A percentile compares a stretch with the other conserved stretches of the same genome.
Conservation (phyloP, 2,329 filamentous ascomycete species). For the Claviceps digitariae region DNA sequence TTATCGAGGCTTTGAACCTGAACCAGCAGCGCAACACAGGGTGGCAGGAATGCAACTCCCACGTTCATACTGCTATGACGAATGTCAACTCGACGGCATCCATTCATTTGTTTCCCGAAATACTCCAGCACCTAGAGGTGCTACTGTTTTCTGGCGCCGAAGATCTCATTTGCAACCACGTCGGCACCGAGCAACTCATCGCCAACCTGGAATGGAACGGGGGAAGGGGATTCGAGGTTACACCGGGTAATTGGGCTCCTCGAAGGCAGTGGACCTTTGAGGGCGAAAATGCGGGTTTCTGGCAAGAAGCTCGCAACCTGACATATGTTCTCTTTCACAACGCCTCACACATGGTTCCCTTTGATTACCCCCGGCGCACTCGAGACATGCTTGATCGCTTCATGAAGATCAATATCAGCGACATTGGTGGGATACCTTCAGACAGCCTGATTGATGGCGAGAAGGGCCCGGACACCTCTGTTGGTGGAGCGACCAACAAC, state of each 20-base stretch:
- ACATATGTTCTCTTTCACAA: constrained; percentile 96
- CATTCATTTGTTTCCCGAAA: constrained; percentile 58
- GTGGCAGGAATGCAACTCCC: constrained; percentile 81
- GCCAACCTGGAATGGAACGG: constrained; percentile 85
- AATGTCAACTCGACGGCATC: constrained; percentile 59
- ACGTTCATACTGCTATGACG: constrained; percentile 59
- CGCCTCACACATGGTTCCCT: constrained; percentile 95
- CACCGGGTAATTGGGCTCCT: constrained; percentile 81
- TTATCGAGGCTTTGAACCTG: constrained; percentile 68
- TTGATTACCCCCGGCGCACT: constrained; percentile 73
- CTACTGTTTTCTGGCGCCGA: constrained; percentile 87
- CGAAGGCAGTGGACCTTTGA: constrained; percentile 91
- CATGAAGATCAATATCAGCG: constrained; percentile 81
- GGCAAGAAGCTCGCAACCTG: constrained; percentile 86
- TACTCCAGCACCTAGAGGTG: constrained; percentile 65
- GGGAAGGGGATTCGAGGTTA: constrained; percentile 78
- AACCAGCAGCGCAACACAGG: constrained; percentile 69
- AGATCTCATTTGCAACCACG: constrained; percentile 93
- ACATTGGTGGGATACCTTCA: constrained; percentile 66
- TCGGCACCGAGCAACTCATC: constrained; percentile 86
- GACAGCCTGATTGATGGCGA: constrained; percentile 78
- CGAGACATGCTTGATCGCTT: constrained; percentile 97
- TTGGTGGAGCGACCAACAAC: constrained; percentile 52
- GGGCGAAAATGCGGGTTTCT: constrained; percentile 74
- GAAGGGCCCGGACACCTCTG: constrained; percentile 63